Base-by-base conservation (phyloP, 345 rosid genomes). In the Pugionium cornutum region DNA sequence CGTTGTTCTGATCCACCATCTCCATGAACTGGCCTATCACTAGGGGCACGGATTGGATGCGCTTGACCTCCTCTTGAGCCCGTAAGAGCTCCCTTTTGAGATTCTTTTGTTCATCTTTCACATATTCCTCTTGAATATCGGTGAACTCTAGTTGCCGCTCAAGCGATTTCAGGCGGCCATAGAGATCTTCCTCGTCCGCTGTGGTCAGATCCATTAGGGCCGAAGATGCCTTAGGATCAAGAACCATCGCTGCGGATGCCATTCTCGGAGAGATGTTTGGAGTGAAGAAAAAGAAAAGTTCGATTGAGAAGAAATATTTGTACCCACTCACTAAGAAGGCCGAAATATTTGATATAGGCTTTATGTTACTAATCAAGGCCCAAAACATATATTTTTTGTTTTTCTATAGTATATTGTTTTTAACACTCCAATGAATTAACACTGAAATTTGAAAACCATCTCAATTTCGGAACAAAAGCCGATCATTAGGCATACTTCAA, bases 11-110 rank as follows among this genome's bases (percentile, higher is more conserved):
- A 76, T 94, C 97, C 3, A 94, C 99, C 99, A 94, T 94, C 83
- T 94, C 99, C 99, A 94, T 94, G 78, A 94, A 94, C 76, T 94
- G 99, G 3, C 98, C 98, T 9, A 92, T 89, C 11, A 92, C 98
- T 1, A 92, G 74, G 5, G 98, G 98, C 47, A 92, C 98, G 47
- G 98, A 92, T 67, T 92, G 97, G 76, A 92, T 92, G 66, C 98
- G 80, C 74, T 92, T 92, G 52, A 92, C 98, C 86, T 92, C 98
- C 62, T 92, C 98, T 80, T 92, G 96, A 6, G 98, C 97, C n/a
- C 98, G 81, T 18, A 89, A 83, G 1, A 82, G 86, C 83, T 92
- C 98, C 4, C 97, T 75, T 76, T 92, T 89, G 47, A 92, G 82
- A 66, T 92, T 92, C 85, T 92, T 92, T 68, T 83, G 96, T 81